phyloP scores from a whole-genome alignment of 2,329 filamentous ascomycete genomes.

The Didymosphaeria variabile region DNA sequence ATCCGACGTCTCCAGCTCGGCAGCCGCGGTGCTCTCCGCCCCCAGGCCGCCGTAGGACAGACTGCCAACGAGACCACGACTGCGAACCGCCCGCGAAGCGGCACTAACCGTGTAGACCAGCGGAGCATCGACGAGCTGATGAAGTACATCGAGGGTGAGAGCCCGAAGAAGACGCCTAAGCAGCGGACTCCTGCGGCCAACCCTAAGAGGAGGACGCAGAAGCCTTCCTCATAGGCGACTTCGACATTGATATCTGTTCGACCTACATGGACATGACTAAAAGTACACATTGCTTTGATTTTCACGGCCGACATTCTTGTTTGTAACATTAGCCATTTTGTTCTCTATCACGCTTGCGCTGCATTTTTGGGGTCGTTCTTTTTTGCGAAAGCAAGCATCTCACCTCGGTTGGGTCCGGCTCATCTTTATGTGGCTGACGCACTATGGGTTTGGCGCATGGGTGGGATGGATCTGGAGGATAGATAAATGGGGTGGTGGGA shows the following conservation, averaged over 20 bases:
- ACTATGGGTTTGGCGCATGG: neutral
- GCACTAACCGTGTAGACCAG: slow-evolving; percentile 67
- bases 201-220: slow-evolving; percentile 51
- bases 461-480: neutral
- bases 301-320: slow-evolving; percentile 14
- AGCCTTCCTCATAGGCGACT: slow-evolving; percentile 18
- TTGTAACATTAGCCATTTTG: slow-evolving; percentile 14
- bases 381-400: neutral
- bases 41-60: slow-evolving; percentile 71
- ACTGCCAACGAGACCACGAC: slow-evolving; percentile 58
- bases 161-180: slow-evolving; percentile 54
- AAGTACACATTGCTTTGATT: slow-evolving; percentile 13
- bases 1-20: slow-evolving; percentile 76
- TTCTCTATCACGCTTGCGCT: neutral
- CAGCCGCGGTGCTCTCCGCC: slow-evolving; percentile 61
- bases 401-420: neutral
- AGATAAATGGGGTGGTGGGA: neutral
- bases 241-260: neutral
- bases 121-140: slow-evolving; percentile 92
- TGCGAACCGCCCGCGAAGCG: slow-evolving; percentile 49
- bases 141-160: slow-evolving; percentile 86
- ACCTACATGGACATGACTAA: slow-evolving; percentile 6
- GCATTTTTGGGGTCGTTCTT: neutral
- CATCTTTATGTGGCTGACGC: neutral
- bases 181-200: slow-evolving; percentile 52